Base-by-base conservation (phyloP, 1,284 basidiomycete species). In the Trichosporon coremiiforme region DNA sequence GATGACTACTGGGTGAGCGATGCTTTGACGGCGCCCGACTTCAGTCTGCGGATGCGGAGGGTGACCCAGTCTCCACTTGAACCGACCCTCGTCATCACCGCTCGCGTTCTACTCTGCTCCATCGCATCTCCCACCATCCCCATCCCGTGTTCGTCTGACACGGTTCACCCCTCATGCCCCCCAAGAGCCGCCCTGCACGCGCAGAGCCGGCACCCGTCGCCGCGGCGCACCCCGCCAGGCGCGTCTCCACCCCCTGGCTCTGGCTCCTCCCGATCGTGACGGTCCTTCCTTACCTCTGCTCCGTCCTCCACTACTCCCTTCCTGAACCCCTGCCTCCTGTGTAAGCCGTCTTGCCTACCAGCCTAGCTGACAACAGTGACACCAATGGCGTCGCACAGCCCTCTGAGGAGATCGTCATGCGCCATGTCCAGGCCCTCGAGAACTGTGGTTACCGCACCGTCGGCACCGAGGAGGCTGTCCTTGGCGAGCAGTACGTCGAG, bases 371-470 rank as follows among this genome's bases (percentile, higher is more conserved):
- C 63, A 22, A 36, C 63, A 79, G 78, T n/a, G 77, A 79, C 55
- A 70, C 64, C 2, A 35, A 68, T 22, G 79, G 78, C 17, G 65
- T 67, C 5, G 74, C 79, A 0, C 79, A 81, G 65, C 74, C 77
- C 1, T 79, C 79, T 20, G 83, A 84, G 68, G 69, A 74, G 57
- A 74, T 79, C n/a, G 78, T 82, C 7, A 67, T 82, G n/a, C 38
- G 29, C 0, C 83, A 84, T 62, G 79, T 84, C 60, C 68, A 70
- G 53, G 80, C 75, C 5, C 80, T 75, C 45, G 93, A 95, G 79
- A 89, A 89, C 36, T 93, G 96, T 70, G 95, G 95, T 4, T 98
- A 90, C 84, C 88, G 96, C 55, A 96, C 93, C 0, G 93, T 97
- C 17, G 96, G 96, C 0, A 96, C 95, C 0, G 86, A 87, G 55